Conservation (phyloP, 495 filamentous ascomycete genomes). For the Lichina pygmaea region DNA sequence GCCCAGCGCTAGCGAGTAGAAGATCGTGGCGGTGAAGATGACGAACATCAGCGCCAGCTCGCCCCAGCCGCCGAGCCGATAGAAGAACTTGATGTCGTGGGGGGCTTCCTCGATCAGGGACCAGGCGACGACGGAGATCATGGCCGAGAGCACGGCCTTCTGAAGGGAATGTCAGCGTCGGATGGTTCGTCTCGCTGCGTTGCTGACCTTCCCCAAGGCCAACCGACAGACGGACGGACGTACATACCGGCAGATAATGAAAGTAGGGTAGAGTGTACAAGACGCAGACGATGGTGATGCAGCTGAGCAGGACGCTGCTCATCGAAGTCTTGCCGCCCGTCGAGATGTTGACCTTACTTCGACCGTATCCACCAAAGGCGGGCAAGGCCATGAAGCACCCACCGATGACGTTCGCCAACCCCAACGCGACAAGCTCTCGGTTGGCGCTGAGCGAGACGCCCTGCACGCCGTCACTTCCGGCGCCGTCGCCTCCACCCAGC, state of each 20-base stretch:
- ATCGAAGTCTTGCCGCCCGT: slow-evolving; percentile 86
- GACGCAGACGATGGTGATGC: slow-evolving; percentile 59
- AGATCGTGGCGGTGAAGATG: slow-evolving; percentile 78
- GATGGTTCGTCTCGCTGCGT: not conserved
- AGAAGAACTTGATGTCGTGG: slow-evolving; percentile 73
- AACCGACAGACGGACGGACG: not conserved
- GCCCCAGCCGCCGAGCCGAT: slow-evolving; percentile 53
- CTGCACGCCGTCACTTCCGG: slow-evolving; percentile 29
- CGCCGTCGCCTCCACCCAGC: slow-evolving; percentile 31
- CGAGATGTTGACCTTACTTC: slow-evolving; percentile 79
- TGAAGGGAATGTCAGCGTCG: slow-evolving; percentile 13
- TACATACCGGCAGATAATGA: slow-evolving; percentile 70
- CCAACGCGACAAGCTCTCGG: slow-evolving; percentile 78
- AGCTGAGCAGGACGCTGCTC: slow-evolving; percentile 57
- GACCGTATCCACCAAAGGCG: slow-evolving; percentile 86
- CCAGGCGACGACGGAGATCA: slow-evolving; percentile 90
- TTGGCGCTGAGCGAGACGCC: slow-evolving; percentile 70
- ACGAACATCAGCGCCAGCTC: slow-evolving; percentile 69
- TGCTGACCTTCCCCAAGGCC: not conserved
- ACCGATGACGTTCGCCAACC: slow-evolving; percentile 71
- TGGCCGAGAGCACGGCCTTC: slow-evolving; percentile 81
- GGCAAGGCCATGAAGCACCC: slow-evolving; percentile 76
- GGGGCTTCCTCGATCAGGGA: slow-evolving; percentile 89
- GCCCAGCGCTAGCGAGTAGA: slow-evolving; percentile 63
- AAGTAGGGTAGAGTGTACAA: slow-evolving; percentile 69